phyloP scores from a whole-genome alignment of 169 alveolate genomes.

The Perkinsus chesapeaki region DNA sequence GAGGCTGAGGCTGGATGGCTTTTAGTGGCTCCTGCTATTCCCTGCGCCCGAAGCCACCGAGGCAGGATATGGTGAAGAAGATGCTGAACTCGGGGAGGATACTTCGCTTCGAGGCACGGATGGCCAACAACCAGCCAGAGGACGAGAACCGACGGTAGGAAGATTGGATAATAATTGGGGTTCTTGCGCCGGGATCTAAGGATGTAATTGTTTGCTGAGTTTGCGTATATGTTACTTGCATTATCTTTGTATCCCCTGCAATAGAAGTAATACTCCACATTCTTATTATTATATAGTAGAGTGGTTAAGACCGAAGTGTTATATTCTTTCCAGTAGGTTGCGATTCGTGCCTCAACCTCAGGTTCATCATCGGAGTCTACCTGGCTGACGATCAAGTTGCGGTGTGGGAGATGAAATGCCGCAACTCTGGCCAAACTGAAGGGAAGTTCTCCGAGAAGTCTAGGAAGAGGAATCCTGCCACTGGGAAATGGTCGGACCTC shows the following conservation, averaged over 20 bases:
- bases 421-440: conserved; percentile 66
- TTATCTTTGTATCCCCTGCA: too few relatives aligned
- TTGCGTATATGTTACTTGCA: too few relatives aligned
- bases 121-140: conserved; percentile 58
- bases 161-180: too few relatives aligned
- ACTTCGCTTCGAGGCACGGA: conserved; percentile 64
- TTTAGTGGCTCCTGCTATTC: conserved; percentile 3
- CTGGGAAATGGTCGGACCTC: conserved; percentile 11
- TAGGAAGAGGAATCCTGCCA: conserved; percentile 61
- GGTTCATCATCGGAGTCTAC: conserved; percentile 59
- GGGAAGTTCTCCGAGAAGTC: conserved; percentile 71
- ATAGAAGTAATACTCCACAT: too few relatives aligned
- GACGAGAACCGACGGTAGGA: conserved; percentile 52
- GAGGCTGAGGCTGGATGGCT: background rate
- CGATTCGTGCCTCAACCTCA: too few relatives aligned
- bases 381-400: conserved; percentile 65
- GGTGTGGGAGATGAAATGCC: conserved; percentile 61
- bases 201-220: too few relatives aligned
- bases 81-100: conserved; percentile 60
- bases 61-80: conserved; percentile 59
- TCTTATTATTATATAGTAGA: too few relatives aligned
- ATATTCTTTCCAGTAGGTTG: too few relatives aligned
- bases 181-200: too few relatives aligned
- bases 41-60: conserved; percentile 63
- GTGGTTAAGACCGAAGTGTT: too few relatives aligned